Conservation (phyloP, 2,329 filamentous ascomycete genomes). For the Emericellopsis cladophorae region DNA sequence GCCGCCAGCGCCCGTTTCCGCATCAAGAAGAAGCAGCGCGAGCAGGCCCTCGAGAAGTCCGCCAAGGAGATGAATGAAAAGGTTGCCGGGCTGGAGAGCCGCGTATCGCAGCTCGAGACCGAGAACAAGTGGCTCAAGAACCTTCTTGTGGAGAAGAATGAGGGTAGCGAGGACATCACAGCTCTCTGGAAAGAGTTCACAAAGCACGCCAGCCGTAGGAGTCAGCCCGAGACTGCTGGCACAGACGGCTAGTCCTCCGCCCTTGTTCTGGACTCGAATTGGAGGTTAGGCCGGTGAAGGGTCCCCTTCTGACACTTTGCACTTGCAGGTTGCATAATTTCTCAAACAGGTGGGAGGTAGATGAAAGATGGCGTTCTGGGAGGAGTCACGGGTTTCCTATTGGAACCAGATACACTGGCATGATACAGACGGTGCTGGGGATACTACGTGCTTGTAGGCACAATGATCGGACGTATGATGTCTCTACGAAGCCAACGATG, state of each 20-base stretch:
- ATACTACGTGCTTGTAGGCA: no score
- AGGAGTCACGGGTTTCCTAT: neutral
- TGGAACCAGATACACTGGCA: no score
- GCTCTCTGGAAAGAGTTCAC: constrained; percentile 38
- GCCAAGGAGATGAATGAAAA: constrained; percentile 78
- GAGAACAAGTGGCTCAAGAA: constrained; percentile 77
- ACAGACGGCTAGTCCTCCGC: constrained; percentile 7
- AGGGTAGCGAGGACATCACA: constrained; percentile 40
- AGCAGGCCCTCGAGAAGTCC: constrained; percentile 70
- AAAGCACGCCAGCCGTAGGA: constrained; percentile 19
- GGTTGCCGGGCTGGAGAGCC: constrained; percentile 58
- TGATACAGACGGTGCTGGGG: no score
- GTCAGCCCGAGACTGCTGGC: constrained; percentile 6
- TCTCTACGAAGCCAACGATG: no score
- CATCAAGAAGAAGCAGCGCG: constrained; percentile 91
- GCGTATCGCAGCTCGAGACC: constrained; percentile 65
- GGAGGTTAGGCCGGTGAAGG: constrained; percentile 1
- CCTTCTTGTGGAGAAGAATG: constrained; percentile 71
- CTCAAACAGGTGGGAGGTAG: neutral
- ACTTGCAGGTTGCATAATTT: no score
- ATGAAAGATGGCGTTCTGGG: neutral
- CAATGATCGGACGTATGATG: no score
- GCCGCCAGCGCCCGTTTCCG: constrained; percentile 81
- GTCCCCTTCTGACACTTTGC: neutral
- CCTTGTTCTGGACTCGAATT: neutral